Evolutionary conservation across 768 basidiomycete genomes (phyloP).

Genomic region (Termitomyces sp.): DNA sequence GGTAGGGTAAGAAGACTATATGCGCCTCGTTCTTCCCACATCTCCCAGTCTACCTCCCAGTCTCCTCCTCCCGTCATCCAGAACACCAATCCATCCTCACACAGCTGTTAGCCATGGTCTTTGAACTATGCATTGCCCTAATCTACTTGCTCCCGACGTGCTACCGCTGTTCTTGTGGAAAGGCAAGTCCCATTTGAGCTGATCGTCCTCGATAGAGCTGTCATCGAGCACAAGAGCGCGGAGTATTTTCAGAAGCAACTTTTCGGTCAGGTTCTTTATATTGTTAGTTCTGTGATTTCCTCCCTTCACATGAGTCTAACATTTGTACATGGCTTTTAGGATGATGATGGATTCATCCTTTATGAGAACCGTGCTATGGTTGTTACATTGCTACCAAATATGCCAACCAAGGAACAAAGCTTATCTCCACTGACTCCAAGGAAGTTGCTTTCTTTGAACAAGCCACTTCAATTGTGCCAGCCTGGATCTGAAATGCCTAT

Average conservation of each 20-base stretch:
- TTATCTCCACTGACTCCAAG: constrained; percentile 43
- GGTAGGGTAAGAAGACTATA: not conserved
- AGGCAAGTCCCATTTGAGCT: constrained; percentile 46
- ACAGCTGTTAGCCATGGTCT: constrained; percentile 23
- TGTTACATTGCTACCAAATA: constrained; percentile 62
- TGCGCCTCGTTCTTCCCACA: too few species aligned
- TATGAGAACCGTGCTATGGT: constrained; percentile 62
- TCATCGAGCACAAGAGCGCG: constrained; percentile 34
- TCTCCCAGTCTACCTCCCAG: too few species aligned
- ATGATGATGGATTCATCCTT: constrained; percentile 64
- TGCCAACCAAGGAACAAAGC: constrained; percentile 41
- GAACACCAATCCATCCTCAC: not conserved
- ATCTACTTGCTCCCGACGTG: constrained; percentile 45
- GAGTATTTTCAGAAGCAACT: constrained; percentile 42
- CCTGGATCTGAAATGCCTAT: too few species aligned
- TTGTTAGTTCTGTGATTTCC: constrained; percentile 26
- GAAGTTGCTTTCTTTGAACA: constrained; percentile 47
- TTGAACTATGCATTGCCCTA: constrained; percentile 29
- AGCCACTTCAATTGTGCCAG: constrained; percentile 30
- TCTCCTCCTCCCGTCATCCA: too few species aligned
- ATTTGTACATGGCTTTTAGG: constrained; percentile 22
- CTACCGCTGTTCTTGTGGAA: constrained; percentile 41
- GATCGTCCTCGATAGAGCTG: constrained; percentile 32
- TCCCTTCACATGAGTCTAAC: not conserved
- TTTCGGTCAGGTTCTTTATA: constrained; percentile 53